Evolutionary conservation across 768 basidiomycete species (phyloP).

Genomic region (Trametes meyenii): DNA sequence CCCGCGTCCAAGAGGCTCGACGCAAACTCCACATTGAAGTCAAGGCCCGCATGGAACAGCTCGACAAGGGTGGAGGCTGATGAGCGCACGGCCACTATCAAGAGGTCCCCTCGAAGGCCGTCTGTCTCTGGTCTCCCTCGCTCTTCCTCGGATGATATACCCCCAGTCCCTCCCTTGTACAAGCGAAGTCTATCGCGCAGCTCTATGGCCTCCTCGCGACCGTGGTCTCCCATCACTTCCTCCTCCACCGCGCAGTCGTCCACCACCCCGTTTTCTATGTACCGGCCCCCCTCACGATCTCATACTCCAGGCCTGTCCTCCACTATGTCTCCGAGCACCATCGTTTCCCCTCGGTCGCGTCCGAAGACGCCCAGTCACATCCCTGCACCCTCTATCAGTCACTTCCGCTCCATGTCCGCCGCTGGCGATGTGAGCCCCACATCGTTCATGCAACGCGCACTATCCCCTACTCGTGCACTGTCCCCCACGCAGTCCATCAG

Average conservation of each 20-base stretch:
- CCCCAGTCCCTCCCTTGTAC: constrained; percentile 43
- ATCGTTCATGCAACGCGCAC: constrained; percentile 57
- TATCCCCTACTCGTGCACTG: constrained; percentile 67
- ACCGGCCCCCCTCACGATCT: constrained; percentile 54
- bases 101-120: constrained; percentile 53
- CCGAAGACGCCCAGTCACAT: constrained; percentile 82
- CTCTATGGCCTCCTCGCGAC: constrained; percentile 77
- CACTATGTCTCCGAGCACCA: constrained; percentile 14
- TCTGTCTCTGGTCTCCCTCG: constrained; percentile 27
- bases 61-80: constrained; percentile 75
- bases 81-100: constrained; percentile 48
- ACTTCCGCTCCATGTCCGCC: constrained; percentile 51
- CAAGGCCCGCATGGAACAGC: constrained; percentile 67
- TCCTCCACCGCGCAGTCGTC: constrained; percentile 73
- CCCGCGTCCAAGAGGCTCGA: constrained; percentile 46
- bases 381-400: constrained; percentile 57
- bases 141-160: constrained; percentile 33
- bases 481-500: constrained; percentile 54
- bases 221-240: constrained; percentile 78
- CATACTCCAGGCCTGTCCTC: constrained; percentile 49
- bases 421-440: constrained; percentile 47
- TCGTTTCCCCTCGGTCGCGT: constrained; percentile 62
- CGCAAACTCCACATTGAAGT: constrained; percentile 45
- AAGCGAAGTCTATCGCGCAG: constrained; percentile 71
- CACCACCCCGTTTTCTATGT: constrained; percentile 50